phyloP scores from a whole-genome alignment of 768 basidiomycete species.

The Kwoniella pini region DNA sequence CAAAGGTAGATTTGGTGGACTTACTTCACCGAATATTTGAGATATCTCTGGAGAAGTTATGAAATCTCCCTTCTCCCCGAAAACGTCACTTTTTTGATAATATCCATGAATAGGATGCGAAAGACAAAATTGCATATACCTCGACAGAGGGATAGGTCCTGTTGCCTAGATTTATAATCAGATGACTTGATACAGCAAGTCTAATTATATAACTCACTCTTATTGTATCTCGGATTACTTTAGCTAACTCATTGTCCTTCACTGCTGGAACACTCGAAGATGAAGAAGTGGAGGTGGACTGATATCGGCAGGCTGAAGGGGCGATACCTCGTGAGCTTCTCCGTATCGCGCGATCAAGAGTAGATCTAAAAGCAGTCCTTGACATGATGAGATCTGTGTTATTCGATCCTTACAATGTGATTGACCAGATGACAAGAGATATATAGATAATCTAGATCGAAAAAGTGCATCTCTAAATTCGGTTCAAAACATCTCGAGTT shows the following conservation, averaged over 20 bases:
- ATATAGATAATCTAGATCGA: neutral
- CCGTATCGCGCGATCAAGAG: too few species aligned
- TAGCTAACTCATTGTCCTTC: conserved; percentile 59
- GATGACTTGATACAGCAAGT: neutral
- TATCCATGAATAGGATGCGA: conserved; percentile 89
- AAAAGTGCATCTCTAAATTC: too few species aligned
- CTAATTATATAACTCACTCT: conserved; percentile 59
- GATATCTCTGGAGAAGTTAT: conserved; percentile 95
- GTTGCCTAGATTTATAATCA: conserved; percentile 63
- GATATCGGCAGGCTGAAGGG: neutral
- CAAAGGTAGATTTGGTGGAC: conserved; percentile 48
- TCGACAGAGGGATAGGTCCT: conserved; percentile 82
- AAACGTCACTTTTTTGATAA: conserved; percentile 77
- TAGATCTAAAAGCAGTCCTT: neutral
- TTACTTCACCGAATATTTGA: conserved; percentile 93
- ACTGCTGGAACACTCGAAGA: neutral
- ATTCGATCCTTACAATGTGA: too few species aligned
- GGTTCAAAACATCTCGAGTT: too few species aligned
- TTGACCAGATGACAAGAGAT: too few species aligned
- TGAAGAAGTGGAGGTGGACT: conserved; percentile 16
- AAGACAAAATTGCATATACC: conserved; percentile 89
- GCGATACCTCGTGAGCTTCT: neutral
- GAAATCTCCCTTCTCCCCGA: conserved; percentile 87
- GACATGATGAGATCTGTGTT: neutral
- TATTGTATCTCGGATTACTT: conserved; percentile 69